These are phyloP conservation scores for Suillus subluteus DNA, from an alignment of 768 basidiomycete species.

Conservation along the genomic window DNA sequence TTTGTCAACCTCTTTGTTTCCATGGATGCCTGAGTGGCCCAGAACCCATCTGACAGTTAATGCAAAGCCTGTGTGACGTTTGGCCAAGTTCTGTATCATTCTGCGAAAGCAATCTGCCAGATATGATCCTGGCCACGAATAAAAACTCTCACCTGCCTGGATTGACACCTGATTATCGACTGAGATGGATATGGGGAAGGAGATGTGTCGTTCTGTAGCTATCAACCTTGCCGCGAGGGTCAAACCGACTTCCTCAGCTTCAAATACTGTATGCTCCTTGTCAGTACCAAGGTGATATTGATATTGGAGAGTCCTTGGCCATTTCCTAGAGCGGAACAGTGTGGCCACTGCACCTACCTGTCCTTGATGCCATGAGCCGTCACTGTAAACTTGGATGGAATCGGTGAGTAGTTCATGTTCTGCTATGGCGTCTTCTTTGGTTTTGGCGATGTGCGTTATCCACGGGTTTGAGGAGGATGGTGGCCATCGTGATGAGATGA, in stretches of 20 bases:
- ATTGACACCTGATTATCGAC: slow-evolving; percentile 22
- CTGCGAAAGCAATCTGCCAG: slow-evolving; percentile 2
- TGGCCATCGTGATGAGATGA: background rate
- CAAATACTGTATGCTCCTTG: slow-evolving; percentile 19
- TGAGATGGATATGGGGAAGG: slow-evolving; percentile 7
- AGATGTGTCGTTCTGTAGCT: background rate
- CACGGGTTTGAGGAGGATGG: background rate
- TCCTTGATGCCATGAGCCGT: slow-evolving; percentile 6
- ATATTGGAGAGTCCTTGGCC: background rate
- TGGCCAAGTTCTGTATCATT: background rate
- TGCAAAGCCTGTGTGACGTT: rapidly evolving
- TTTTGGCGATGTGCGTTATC: rapidly evolving
- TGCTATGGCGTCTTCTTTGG: background rate
- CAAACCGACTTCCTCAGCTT: slow-evolving; percentile 18
- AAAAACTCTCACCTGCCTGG: slow-evolving; percentile 4
- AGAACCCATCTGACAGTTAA: background rate
- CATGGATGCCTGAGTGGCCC: background rate
- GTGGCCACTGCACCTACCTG: slow-evolving; percentile 20
- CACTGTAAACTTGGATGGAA: slow-evolving; percentile 14
- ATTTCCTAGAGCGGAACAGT: rapidly evolving
- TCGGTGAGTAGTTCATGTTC: background rate
- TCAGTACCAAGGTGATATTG: slow-evolving; percentile 15
- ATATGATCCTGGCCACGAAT: background rate
- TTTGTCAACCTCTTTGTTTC: slow-evolving; percentile 2
- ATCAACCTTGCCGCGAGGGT: slow-evolving; percentile 18